Percentiles rank a stretch among this genome's conserved stretches.
These are phyloP conservation scores for Hemerocallis citrina DNA, from an alignment of 106 monocot species.

Conservation along the genomic window DNA sequence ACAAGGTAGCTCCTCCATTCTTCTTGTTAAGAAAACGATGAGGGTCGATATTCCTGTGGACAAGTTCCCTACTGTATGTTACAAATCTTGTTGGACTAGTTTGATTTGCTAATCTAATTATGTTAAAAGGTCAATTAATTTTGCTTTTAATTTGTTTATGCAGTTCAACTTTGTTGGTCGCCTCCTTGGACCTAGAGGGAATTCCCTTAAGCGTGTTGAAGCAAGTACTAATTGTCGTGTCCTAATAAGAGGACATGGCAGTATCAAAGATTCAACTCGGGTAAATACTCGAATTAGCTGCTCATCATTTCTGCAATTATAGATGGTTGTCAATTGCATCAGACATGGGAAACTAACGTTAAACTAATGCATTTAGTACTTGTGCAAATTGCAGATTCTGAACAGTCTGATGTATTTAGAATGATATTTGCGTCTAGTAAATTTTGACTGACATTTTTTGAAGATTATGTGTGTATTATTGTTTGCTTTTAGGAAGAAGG, in stretches of 20 bases:
- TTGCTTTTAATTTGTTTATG: slow-evolving; percentile 8
- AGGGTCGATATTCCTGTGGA: slow-evolving; percentile 82
- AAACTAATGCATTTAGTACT: no score
- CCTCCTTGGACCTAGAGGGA: slow-evolving; percentile 74
- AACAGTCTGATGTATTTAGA: no score
- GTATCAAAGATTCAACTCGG: slow-evolving; percentile 67
- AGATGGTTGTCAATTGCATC: no score
- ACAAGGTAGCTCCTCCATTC: slow-evolving; percentile 47
- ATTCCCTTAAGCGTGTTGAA: slow-evolving; percentile 67
- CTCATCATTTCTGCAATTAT: neutral
- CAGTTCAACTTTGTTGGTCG: slow-evolving; percentile 83
- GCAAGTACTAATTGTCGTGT: slow-evolving; percentile 69
- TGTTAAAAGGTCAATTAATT: neutral
- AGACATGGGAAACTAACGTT: no score
- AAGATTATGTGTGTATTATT: no score
- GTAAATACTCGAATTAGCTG: slow-evolving; percentile 23
- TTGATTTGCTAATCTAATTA: neutral
- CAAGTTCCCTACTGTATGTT: slow-evolving; percentile 54
- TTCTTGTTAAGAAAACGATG: slow-evolving; percentile 59
- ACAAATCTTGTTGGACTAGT: neutral
- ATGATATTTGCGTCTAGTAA: no score
- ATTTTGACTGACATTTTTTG: no score
- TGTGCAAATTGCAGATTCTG: no score
- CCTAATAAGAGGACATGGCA: slow-evolving; percentile 65
- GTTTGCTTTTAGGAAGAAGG: no score